Conservation (phyloP, 1,139 yeast species). For the Magnusiomyces sp. region DNA sequence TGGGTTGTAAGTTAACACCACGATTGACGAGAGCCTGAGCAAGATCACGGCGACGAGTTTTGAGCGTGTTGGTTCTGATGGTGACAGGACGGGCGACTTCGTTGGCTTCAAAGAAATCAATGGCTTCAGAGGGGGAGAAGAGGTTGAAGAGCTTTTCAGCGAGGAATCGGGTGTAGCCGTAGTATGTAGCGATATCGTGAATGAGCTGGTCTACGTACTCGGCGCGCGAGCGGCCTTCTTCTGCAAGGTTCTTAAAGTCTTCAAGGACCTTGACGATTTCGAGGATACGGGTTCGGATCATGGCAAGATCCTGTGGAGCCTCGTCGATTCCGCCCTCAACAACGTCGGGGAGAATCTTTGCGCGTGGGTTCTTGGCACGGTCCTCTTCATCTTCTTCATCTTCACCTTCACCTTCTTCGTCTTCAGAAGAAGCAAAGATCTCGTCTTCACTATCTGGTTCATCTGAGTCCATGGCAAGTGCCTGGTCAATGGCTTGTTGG, state of each 20-base stretch:
- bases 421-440: conserved; percentile 19
- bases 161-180: conserved; percentile 90
- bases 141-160: conserved; percentile 89
- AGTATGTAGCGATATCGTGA: conserved; percentile 66
- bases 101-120: conserved; percentile 97
- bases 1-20: conserved; percentile 95
- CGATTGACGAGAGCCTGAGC: conserved; percentile 93
- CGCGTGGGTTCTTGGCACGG: conserved; percentile 25
- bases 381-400: conserved; percentile 24
- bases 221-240: conserved; percentile 40
- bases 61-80: conserved; percentile 90
- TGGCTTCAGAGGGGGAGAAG: conserved; percentile 91
- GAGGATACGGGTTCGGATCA: conserved; percentile 86
- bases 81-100: conserved; percentile 96
- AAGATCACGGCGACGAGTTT: conserved; percentile 89
- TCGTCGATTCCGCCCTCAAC: conserved; percentile 53
- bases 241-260: conserved; percentile 75
- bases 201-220: conserved; percentile 15
- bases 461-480: conserved; percentile 47
- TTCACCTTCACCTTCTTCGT: conserved; percentile 21
- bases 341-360: conserved; percentile 38
- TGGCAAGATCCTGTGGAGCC: conserved; percentile 61
- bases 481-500: conserved; percentile 72
- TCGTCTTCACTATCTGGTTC: conserved; percentile 16
- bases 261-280: conserved; percentile 95